A percentile compares a stretch with the other conserved stretches of the same genome.
Conservation (phyloP, 2,329 filamentous ascomycete genomes). For the Calonectria hongkongensis region DNA sequence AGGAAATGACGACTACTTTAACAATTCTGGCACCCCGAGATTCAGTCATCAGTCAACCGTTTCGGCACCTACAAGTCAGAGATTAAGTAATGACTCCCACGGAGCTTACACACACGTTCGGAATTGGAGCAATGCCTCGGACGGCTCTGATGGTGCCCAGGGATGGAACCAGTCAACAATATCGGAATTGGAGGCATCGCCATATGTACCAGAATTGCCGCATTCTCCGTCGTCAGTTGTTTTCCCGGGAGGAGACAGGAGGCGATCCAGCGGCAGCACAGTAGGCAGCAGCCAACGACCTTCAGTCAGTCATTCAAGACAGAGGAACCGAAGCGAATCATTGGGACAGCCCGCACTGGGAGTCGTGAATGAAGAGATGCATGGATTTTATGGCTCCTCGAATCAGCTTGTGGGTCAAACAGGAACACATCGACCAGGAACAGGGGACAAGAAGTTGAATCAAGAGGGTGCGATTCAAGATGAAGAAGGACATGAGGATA, state of each 20-base stretch:
- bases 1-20: conserved; percentile 57
- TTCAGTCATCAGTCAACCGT: conserved; percentile 47
- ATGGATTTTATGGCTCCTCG: conserved; percentile 68
- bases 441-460: conserved; percentile 13
- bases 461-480: not conserved
- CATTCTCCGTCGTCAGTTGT: conserved; percentile 52
- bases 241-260: conserved; percentile 48
- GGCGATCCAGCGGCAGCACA: conserved; percentile 55
- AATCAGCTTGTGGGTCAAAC: conserved; percentile 65
- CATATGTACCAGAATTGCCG: conserved; percentile 62
- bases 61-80: conserved; percentile 51
- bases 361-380: conserved; percentile 67
- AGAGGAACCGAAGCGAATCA: conserved; percentile 51
- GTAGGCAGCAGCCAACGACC: conserved; percentile 47
- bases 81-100: conserved; percentile 63
- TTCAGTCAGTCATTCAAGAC: conserved; percentile 53
- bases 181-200: conserved; percentile 62
- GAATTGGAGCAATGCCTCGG: conserved; percentile 66
- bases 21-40: conserved; percentile 43
- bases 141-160: conserved; percentile 60
- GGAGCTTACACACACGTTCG: conserved; percentile 62
- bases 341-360: conserved; percentile 49
- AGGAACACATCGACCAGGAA: conserved; percentile 49
- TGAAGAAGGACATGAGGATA: not conserved
- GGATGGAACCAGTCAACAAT: conserved; percentile 48